phyloP scores from a whole-genome alignment of 1,139 yeast genomes.

The Hyphopichia khmerensis region DNA sequence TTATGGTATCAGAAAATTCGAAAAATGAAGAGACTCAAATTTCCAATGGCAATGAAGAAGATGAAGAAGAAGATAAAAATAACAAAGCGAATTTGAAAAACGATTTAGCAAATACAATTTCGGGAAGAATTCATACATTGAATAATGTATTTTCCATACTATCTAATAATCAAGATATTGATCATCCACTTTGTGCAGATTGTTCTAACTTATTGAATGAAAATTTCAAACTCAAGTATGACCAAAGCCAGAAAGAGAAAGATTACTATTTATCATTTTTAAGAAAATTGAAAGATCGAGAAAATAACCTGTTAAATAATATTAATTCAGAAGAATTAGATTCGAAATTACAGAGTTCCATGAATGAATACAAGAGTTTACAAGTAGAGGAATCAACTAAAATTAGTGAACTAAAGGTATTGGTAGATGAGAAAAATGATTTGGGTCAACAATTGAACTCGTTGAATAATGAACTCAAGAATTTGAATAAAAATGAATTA shows the following conservation, averaged over 20 bases:
- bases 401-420: conserved; percentile 40
- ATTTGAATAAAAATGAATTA: conserved; percentile 41
- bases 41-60: conserved; percentile 10
- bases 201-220: conserved; percentile 71
- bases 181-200: conserved; percentile 84
- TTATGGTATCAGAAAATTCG: conserved; percentile 24
- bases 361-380: conserved; percentile 39
- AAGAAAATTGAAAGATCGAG: conserved; percentile 61
- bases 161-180: conserved; percentile 68
- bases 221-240: conserved; percentile 70
- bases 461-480: conserved; percentile 40
- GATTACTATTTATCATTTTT: conserved; percentile 75
- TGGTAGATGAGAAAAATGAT: conserved; percentile 42
- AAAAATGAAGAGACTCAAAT: conserved; percentile 3
- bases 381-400: conserved; percentile 32
- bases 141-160: conserved; percentile 60
- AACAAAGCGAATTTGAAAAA: background rate
- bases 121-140: conserved; percentile 53
- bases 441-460: conserved; percentile 38
- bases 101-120: conserved; percentile 15
- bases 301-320: conserved; percentile 12
- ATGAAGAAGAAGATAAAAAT: conserved; percentile 2
- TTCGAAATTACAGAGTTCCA: conserved; percentile 39
- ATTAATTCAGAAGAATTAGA: conserved; percentile 20
- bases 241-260: conserved; percentile 72